phyloP scores from a whole-genome alignment of 169 alveolate genomes.

The Eimeria necatrix region DNA sequence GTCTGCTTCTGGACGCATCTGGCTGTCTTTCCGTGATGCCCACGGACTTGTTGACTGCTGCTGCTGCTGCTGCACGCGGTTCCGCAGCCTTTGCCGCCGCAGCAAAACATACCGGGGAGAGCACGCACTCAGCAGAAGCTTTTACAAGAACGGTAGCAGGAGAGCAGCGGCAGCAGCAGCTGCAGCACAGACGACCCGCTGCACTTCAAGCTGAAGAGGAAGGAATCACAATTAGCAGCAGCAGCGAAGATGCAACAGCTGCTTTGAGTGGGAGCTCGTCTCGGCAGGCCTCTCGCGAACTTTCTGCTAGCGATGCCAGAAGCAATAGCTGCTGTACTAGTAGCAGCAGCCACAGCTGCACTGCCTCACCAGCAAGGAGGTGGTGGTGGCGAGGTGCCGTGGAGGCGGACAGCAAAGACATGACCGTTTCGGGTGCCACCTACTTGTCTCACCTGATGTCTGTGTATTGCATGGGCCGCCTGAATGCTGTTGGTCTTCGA shows the following conservation, averaged over 20 bases:
- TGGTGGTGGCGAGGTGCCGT: slow-evolving; percentile 75
- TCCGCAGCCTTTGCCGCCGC: slow-evolving; percentile 37
- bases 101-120: neutral
- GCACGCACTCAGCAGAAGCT: neutral
- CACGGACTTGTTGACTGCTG: slow-evolving; percentile 56
- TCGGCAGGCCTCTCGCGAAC: neutral
- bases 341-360: slow-evolving; percentile 53
- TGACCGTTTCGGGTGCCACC: slow-evolving; percentile 25
- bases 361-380: neutral
- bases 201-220: neutral
- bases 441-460: slow-evolving; percentile 61
- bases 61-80: slow-evolving; percentile 70
- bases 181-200: slow-evolving; percentile 35
- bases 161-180: slow-evolving; percentile 13
- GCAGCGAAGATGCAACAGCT: slow-evolving; percentile 5
- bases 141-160: slow-evolving; percentile 47
- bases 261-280: neutral
- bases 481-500: slow-evolving; percentile 25
- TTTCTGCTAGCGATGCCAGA: neutral
- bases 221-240: slow-evolving; percentile 24
- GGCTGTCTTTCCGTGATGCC: slow-evolving; percentile 75
- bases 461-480: neutral
- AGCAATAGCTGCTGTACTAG: slow-evolving; percentile 48
- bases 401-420: slow-evolving; percentile 21
- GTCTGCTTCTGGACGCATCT: slow-evolving; percentile 30